phyloP scores from a whole-genome alignment of 2,329 filamentous ascomycete genomes.

The Alternaria gansuensis region DNA sequence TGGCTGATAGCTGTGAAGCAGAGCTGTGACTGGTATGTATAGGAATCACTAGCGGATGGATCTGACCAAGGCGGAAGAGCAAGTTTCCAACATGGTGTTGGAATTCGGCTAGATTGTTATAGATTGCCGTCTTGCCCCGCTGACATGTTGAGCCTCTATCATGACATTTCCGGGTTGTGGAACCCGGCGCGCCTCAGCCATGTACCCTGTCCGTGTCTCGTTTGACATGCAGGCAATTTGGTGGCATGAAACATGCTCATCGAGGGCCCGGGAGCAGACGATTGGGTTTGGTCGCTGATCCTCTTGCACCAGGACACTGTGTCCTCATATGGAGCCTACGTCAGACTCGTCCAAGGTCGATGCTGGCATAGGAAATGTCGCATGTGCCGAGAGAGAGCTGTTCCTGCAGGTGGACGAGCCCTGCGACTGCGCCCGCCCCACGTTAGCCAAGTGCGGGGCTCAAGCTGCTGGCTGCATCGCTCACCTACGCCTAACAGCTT shows the following conservation, averaged over 20 bases:
- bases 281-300: not conserved
- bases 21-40: conserved; percentile 27
- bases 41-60: conserved; percentile 17
- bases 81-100: conserved; percentile 48
- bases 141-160: conserved; percentile 40
- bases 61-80: conserved; percentile 34
- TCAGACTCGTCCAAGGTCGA: not conserved
- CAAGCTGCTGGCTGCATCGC: conserved; percentile 11
- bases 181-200: conserved; percentile 41
- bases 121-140: conserved; percentile 40
- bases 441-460: conserved; percentile 24
- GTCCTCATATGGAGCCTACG: conserved; percentile 1
- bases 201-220: conserved; percentile 23
- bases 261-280: conserved; percentile 6
- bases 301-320: conserved; percentile 16
- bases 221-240: conserved; percentile 21
- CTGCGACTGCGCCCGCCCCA: conserved; percentile 15
- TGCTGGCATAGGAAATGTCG: not conserved
- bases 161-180: conserved; percentile 33
- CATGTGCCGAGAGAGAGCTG: conserved; percentile 10
- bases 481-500: conserved; percentile 24
- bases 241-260: conserved; percentile 51
- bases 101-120: conserved; percentile 45
- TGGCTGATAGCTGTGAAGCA: conserved; percentile 9
- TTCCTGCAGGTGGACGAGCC: conserved; percentile 20